Conservation (phyloP, 176 grass and related monocot species). For the Paspalum notatum region DNA sequence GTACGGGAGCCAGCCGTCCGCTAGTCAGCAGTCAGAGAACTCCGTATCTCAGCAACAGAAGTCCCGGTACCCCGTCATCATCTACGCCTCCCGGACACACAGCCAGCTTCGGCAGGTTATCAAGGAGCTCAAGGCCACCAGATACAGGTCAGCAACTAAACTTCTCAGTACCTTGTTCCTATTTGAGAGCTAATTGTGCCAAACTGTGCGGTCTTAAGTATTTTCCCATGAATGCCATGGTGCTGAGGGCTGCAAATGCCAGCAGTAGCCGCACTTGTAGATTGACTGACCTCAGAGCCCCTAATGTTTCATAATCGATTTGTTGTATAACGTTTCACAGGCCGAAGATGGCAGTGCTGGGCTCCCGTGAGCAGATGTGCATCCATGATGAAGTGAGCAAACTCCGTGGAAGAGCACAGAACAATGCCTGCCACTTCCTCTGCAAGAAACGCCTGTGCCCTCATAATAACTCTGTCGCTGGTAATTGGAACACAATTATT, state of each 20-base stretch:
- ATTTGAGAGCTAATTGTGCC: background rate
- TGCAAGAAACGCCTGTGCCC: slow-evolving; percentile 81
- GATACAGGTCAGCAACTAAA: slow-evolving; percentile 68
- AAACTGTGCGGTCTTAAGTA: background rate
- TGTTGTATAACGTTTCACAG: slow-evolving; percentile 45
- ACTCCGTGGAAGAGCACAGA: slow-evolving; percentile 76
- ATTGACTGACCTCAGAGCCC: background rate
- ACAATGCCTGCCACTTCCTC: slow-evolving; percentile 83
- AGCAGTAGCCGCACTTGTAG: background rate
- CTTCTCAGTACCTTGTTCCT: background rate
- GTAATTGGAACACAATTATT: slow-evolving; percentile 46
- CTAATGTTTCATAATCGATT: background rate
- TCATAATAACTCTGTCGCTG: slow-evolving; percentile 63
- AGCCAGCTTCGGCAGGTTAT: slow-evolving; percentile 96
- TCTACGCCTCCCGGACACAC: slow-evolving; percentile 92
- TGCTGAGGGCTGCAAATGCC: background rate
- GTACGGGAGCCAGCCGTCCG: slow-evolving; percentile 53
- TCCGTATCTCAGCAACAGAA: slow-evolving; percentile 26
- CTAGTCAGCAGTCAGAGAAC: slow-evolving; percentile 59
- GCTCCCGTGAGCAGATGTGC: slow-evolving; percentile 98
- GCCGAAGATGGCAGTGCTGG: slow-evolving; percentile 84
- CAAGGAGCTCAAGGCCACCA: slow-evolving; percentile 88
- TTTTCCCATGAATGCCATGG: background rate
- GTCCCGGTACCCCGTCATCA: slow-evolving; percentile 79
- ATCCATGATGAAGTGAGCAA: slow-evolving; percentile 76